Evolutionary conservation across 331 rosid species (phyloP), one percentile per base, ranked within the genome.

Genomic region (Spiraea crenata): DNA sequence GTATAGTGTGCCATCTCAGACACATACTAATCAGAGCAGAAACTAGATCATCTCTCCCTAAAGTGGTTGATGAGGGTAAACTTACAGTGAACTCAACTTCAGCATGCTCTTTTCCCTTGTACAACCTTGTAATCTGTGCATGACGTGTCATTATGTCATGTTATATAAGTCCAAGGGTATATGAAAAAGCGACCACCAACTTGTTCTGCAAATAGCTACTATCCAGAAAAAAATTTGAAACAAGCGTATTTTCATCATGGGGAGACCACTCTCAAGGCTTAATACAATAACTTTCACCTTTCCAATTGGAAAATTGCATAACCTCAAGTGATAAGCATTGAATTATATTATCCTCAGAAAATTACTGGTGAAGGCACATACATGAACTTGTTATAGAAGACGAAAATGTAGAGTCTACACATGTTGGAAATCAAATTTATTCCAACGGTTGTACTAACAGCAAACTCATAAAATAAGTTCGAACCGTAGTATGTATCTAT

Each of bases 81-180:
- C 84, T 74, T 75, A 80, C 84, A 39, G 72, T 71, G 19, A 78
- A 78, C 72, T 82, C 86, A 48, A 82, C 70, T 75, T 82, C 86
- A 65, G 81, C 86, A 67, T 82, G 86, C 63, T 78, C 86, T 56
- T 76, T 82, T 55, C 62, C 67, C 78, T 75, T 82, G 74, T 78
- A 82, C 56, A 82, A 69, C 76, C 86, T 78, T 15, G 83, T 82
- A 75, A 78, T 68, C 86, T 80, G 80, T 45, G 38, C 40, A 41
- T 59, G 9, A 49, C 19, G 11, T 45, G 63, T 44, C 40, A 66
- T 46, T 35, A 8, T 65, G 62, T 75, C 41, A 75, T 65, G 62
- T 75, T 50, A 37, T 38, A 11, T 46, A 47, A 25, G 25, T 47
- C 31, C 41, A 12, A 49, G 6, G 20, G 1, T 25, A 25, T 25